A percentile compares a stretch with the other conserved stretches of the same genome.
Conservation (phyloP, 768 basidiomycete genomes). For the Tylopilus subfusipes region DNA sequence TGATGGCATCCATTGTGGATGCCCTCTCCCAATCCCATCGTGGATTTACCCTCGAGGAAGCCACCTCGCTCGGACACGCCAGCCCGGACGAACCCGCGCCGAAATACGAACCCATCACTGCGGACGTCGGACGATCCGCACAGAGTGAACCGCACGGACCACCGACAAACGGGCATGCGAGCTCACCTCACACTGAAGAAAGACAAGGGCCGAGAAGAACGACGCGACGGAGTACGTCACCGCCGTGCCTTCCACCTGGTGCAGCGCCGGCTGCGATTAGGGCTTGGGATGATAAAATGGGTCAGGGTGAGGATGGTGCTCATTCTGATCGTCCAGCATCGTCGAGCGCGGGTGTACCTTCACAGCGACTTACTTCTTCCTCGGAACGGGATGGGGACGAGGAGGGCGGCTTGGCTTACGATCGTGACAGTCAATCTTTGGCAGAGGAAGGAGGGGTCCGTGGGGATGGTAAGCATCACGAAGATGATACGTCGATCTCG, state of each 20-base stretch:
- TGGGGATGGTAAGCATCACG: slow-evolving; percentile 13
- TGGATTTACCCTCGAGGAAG: slow-evolving; percentile 24
- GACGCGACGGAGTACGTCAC: slow-evolving; percentile 32
- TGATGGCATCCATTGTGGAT: slow-evolving; percentile 38
- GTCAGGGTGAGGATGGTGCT: slow-evolving; percentile 31
- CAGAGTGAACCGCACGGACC: slow-evolving; percentile 20
- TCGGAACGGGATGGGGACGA: slow-evolving; percentile 30
- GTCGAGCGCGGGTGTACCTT: slow-evolving; percentile 34
- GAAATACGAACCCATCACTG: slow-evolving; percentile 32
- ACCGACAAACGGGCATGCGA: slow-evolving; percentile 14
- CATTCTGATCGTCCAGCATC: slow-evolving; percentile 29
- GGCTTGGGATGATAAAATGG: slow-evolving; percentile 36
- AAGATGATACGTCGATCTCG: slow-evolving; percentile 9
- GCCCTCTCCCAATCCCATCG: slow-evolving; percentile 33
- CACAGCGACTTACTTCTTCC: slow-evolving; percentile 33
- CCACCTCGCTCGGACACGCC: slow-evolving; percentile 16
- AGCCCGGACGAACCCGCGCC: slow-evolving; percentile 35
- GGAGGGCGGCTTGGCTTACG: slow-evolving; percentile 25
- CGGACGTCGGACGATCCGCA: neutral
- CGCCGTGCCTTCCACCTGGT: slow-evolving; percentile 41
- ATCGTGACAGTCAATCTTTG: slow-evolving; percentile 15
- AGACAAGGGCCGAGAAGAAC: slow-evolving; percentile 21
- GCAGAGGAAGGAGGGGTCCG: neutral
- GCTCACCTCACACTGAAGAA: slow-evolving; percentile 11
- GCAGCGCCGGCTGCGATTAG: slow-evolving; percentile 38